phyloP scores from a whole-genome alignment of 768 basidiomycete species.

The Terana coerulea region DNA sequence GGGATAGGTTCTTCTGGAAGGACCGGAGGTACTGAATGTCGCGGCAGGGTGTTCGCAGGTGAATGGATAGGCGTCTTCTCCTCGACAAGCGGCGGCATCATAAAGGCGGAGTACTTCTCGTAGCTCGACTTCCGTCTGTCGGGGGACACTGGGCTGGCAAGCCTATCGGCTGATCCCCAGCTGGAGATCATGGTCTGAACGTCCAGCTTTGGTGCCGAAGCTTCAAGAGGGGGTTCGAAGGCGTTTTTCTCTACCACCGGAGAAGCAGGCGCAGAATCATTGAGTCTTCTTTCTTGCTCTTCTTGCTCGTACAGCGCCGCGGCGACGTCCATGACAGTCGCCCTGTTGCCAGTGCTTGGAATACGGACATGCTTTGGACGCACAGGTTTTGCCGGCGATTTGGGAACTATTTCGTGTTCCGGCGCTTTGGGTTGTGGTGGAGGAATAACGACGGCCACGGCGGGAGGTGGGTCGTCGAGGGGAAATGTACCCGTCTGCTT shows the following conservation, averaged over 20 bases:
- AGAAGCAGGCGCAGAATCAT: neutral
- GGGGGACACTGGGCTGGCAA: constrained; percentile 18
- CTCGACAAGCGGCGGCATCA: constrained; percentile 64
- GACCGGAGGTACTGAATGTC: constrained; percentile 12
- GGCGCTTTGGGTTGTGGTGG: no score
- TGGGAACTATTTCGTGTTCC: constrained; percentile 12
- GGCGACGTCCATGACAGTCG: constrained; percentile 77
- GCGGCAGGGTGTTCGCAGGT: constrained; percentile 51
- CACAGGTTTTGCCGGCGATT: constrained; percentile 19
- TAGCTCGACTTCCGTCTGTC: constrained; percentile 67
- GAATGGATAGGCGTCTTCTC: constrained; percentile 57
- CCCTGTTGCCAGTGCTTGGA: constrained; percentile 64
- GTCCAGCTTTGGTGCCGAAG: constrained; percentile 11
- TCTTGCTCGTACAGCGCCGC: constrained; percentile 40
- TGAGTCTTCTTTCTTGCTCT: neutral
- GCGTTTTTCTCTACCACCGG: neutral
- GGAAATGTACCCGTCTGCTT: constrained; percentile 14
- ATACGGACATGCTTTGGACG: constrained; percentile 50
- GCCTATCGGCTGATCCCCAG: constrained; percentile 16
- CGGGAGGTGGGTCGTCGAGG: neutral
- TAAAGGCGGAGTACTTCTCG: constrained; percentile 60
- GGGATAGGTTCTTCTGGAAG: neutral
- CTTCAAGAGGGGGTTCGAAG: constrained; percentile 1
- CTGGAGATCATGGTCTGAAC: constrained; percentile 19
- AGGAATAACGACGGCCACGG: constrained; percentile 12